Evolutionary conservation across 768 basidiomycete genomes (phyloP), one percentile per base, ranked within the genome.

Genomic region (Pisolithus sp.): DNA sequence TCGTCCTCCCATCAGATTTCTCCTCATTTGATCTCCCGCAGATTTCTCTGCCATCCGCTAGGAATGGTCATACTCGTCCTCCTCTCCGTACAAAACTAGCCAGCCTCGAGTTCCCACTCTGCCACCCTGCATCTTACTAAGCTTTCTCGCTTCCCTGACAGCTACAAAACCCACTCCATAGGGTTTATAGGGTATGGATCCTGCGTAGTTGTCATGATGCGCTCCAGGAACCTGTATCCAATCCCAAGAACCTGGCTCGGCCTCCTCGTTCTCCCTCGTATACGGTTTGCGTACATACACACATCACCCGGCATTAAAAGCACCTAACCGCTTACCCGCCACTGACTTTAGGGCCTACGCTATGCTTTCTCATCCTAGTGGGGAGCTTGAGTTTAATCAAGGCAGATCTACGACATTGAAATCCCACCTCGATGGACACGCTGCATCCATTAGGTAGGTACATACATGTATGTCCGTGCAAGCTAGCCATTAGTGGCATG

Each of bases 1-100:
- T 4, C 23, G 26, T 39, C 40, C 21, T 18, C 40, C 26, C 54
- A 58, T 58, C 54, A 58, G 54, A 57, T 54, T 46, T 24, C 50
- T 46, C 21, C 46, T 46, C 48, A 41, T 34, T 17, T 31, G 55
- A 57, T 62, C 55, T 52, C 34, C 12, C 43, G 7, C 38, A 58
- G 53, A 55, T 53, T 38, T 21, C 48, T 34, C 38, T 42, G 12
- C n/a, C 8, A 7, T 20, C 34, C 34, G 34, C 13, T 5, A 2
- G 4, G 5, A 34, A 34, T 34, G 5, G 26, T 26, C 26, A 7
- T 4, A 41, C 40, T 21, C 20, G 40, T 41, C 39, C 7, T 40
- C 17, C 20, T 9, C 39, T n/a, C 18, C 40, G 8, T n/a, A 7
- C 26, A 2, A 26, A 49, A 49, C 20, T 28, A 39, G 50, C 36